Evolutionary conservation across 225 moss, liverwort and hornwort genomes (phyloP), one percentile per base, ranked within the genome.

Genomic region (Physcomitrium patens): DNA sequence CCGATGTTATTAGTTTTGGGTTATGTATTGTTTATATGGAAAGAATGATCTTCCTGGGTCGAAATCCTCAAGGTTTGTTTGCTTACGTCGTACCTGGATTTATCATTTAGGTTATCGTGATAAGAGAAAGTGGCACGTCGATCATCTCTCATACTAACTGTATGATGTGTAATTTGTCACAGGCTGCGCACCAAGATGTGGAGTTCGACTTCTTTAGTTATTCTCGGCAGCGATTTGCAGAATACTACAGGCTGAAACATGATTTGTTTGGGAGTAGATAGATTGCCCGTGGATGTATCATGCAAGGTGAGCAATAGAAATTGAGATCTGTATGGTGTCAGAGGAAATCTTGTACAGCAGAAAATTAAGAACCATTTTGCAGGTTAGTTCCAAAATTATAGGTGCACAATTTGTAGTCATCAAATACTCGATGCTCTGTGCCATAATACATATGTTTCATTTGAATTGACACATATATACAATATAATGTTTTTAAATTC

Each of bases 181-280:
- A 99, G 97, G 89, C 85, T 65, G 72, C 56, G 11, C 78, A 78
- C 37, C 94, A 95, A 47, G 92, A 99, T 42, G 90, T 99, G 51
- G 95, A 95, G 65, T 99, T 88, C 20, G 75, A 99, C 71, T 99
- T 86, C 67, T 22, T 93, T 78, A 88, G 78, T n/a, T 99, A 99
- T 67, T 80, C 89, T 53, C 84, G 80, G 68, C 95, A 93, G 69
- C 87, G 99, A 37, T 87, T 99, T 37, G 2, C 57, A 1, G 79
- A 88, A 28, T 95, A 92, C 60, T 81, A 81, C 31, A 81, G 13
- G 18, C 19, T 78, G 65, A 89, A 85, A 67, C 16, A 42, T 26
- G 56, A 76, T 26, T 0, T 84, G 12, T 63, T 81, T 67, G 83
- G 76, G 78, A 48, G 13, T 60, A 65, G 73, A 24, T 73, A 65